Evolutionary conservation across 305 asterid genomes (phyloP).

Genomic region (Ajuga reptans): DNA sequence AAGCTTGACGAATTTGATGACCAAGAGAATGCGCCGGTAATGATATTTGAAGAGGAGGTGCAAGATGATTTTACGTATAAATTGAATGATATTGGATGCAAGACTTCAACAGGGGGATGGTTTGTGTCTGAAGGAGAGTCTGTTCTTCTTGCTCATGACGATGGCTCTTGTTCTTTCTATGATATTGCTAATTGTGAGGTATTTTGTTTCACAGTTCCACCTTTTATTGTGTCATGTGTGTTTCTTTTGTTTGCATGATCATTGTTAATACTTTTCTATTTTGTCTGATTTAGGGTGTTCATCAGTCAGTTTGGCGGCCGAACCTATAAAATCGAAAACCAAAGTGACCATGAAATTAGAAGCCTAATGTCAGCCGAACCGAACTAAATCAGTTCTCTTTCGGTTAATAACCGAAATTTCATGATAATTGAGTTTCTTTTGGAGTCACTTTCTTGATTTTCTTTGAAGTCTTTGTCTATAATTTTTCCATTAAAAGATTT

Average conservation of each 20-base stretch:
- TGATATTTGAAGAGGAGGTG: constrained; percentile 45
- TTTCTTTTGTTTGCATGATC: not conserved
- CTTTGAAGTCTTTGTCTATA: no score
- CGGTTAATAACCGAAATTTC: no score
- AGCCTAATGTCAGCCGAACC: no score
- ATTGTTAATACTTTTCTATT: not conserved
- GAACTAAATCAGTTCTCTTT: no score
- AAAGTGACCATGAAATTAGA: no score
- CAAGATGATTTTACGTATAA: constrained; percentile 41
- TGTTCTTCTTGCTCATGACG: constrained; percentile 75
- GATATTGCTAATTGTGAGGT: constrained; percentile 85
- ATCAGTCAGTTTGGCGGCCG: no score
- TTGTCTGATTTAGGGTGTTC: not conserved
- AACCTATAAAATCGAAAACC: no score
- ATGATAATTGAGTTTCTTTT: no score
- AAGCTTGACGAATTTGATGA: constrained; percentile 58
- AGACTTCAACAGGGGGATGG: constrained; percentile 87
- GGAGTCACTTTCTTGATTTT: no score
- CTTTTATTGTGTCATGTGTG: not conserved
- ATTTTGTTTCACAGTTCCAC: not conserved
- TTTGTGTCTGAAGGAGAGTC: constrained; percentile 93
- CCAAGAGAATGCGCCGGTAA: constrained; percentile 40
- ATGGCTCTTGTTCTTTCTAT: constrained; percentile 77
- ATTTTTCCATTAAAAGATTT: no score
- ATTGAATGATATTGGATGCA: constrained; percentile 56